phyloP scores from a whole-genome alignment of 2,329 filamentous ascomycete species.

The Colletotrichum siamense region DNA sequence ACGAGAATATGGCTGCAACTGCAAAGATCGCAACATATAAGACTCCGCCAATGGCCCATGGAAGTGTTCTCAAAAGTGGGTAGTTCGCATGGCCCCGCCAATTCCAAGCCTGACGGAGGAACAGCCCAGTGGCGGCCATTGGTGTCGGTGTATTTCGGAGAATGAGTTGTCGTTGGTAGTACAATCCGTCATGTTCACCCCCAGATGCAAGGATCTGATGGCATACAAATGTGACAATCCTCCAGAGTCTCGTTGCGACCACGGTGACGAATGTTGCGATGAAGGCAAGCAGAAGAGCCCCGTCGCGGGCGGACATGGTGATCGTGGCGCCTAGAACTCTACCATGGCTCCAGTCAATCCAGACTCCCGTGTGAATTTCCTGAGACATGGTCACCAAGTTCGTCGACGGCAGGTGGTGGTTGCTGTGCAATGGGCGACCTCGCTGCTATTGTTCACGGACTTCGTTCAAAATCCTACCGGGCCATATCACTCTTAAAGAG shows the following conservation, averaged over 20 bases:
- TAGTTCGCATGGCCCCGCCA: neutral
- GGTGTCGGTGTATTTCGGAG: neutral
- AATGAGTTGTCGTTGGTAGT: neutral
- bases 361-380: neutral
- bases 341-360: neutral
- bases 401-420: neutral
- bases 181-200: neutral
- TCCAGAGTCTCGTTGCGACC: neutral
- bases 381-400: neutral
- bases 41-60: neutral
- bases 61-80: neutral
- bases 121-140: neutral
- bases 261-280: neutral
- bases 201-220: neutral
- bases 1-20: constrained; percentile 8
- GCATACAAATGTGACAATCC: neutral
- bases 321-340: neutral
- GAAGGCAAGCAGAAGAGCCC: neutral
- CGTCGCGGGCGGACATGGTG: neutral
- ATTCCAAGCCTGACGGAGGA: neutral
- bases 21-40: neutral
- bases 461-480: neutral
- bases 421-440: neutral
- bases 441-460: neutral
- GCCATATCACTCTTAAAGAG: neutral